A percentile compares a stretch with the other conserved stretches of the same genome.
Evolutionary conservation across 306 rosid species (phyloP).

Genomic region (Begonia fuchsioides): DNA sequence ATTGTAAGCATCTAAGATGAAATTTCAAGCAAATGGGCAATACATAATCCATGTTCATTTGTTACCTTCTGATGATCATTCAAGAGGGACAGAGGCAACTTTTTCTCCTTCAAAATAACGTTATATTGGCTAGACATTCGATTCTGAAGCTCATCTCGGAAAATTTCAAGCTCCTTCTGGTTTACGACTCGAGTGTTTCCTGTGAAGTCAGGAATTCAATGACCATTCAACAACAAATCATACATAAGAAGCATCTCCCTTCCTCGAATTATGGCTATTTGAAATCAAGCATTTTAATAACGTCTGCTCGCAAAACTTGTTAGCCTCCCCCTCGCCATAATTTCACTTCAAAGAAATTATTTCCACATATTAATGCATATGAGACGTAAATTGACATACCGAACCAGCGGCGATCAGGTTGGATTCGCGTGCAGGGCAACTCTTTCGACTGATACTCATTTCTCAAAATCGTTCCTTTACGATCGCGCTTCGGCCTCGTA

Average conservation of each 20-base stretch:
- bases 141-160: constrained; percentile 56
- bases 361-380: background rate
- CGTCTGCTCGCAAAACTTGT: too few species aligned
- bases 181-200: constrained; percentile 66
- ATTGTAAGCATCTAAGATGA: too few species aligned
- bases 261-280: too few species aligned
- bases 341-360: too few species aligned
- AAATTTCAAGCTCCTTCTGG: constrained; percentile 73
- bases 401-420: constrained; percentile 89
- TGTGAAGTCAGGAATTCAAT: constrained; percentile 10
- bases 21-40: background rate
- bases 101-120: constrained; percentile 68
- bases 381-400: constrained; percentile 21
- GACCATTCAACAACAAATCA: too few species aligned
- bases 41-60: background rate
- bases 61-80: constrained; percentile 76
- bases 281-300: too few species aligned
- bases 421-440: constrained; percentile 62
- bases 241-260: too few species aligned
- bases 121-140: constrained; percentile 54
- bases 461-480: constrained; percentile 38
- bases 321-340: too few species aligned
- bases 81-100: constrained; percentile 62
- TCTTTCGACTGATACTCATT: constrained; percentile 62
- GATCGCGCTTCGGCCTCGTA: constrained; percentile 47